Base-by-base conservation (phyloP, 495 filamentous ascomycete species). In the Penicillium bialowiezense region DNA sequence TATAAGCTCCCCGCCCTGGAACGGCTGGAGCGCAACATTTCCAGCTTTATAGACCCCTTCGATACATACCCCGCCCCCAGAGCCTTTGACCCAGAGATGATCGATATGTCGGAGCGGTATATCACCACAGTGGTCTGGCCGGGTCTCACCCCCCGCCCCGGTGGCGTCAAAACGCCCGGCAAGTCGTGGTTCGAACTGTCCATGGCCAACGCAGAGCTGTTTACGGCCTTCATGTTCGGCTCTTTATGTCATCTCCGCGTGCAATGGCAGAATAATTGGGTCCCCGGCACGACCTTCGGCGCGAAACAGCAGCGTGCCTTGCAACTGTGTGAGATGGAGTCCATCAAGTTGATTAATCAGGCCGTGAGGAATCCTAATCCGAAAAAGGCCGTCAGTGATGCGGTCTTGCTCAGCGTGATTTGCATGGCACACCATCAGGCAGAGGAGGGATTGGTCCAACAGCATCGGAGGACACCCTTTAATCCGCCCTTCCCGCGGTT, bases 361-460 rank as follows among this genome's bases (percentile, higher is more conserved):
- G 65, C 71, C 5, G 54, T 74, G 29, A 5, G 29, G 29, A 32
- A 32, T 32, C 52, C 44, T 10, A 58, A 70, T 34, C 64, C 67
- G 0, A 48, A 41, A 7, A 65, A 68, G 6, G 68, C 62, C 1
- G 41, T 65, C 2, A 65, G 60, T 15, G 70, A 74, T 54, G 65
- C 65, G 0, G 54, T 74, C 0, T 52, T 74, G 15, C 55, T 71
- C 3, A 70, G 68, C 28, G 69, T 74, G 1, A 62, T 73, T 14
- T 70, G 68, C 39, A 69, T 74, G 69, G 68, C 68, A 9, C 68
- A 74, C 51, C 70, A 70, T 49, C 57, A 55, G n/a, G 57, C 66
- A 0, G 54, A 64, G 9, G 49, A 64, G 9, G 44, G 41, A 13
- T 26, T 39, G 5, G 13, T 34, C 12, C 48, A 51, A 7, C 48